phyloP scores from a whole-genome alignment of 2,329 filamentous ascomycete genomes.

The Cyphellophora attinorum region DNA sequence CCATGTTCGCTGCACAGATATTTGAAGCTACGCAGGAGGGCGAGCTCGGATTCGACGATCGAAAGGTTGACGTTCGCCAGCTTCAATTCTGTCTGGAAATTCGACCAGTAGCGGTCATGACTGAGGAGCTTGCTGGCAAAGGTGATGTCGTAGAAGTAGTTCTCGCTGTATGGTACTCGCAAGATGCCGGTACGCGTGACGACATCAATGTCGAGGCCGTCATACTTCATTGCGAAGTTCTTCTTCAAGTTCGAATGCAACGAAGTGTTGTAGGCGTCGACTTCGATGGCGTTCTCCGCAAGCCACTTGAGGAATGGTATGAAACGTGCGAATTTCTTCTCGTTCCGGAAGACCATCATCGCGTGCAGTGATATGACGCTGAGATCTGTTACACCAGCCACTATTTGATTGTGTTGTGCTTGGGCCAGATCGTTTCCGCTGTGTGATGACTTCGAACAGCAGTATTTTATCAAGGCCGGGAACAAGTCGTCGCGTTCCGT shows the following conservation, averaged over 20 bases:
- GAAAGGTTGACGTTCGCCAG: conserved; percentile 86
- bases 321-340: conserved; percentile 58
- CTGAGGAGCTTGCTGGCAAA: conserved; percentile 66
- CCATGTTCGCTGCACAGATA: conserved; percentile 77
- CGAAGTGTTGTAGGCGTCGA: conserved; percentile 78
- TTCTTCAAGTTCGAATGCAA: conserved; percentile 75
- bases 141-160: conserved; percentile 77
- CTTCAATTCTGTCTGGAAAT: conserved; percentile 71
- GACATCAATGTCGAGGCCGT: conserved; percentile 60
- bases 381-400: conserved; percentile 75
- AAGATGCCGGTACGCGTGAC: conserved; percentile 69
- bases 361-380: conserved; percentile 87
- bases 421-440: conserved; percentile 39
- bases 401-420: conserved; percentile 59
- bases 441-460: conserved; percentile 41
- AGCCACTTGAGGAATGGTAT: conserved; percentile 71
- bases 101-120: conserved; percentile 69
- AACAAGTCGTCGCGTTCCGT: conserved; percentile 67
- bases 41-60: conserved; percentile 74
- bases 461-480: conserved; percentile 59
- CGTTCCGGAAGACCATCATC: conserved; percentile 64
- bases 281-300: conserved; percentile 63
- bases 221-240: conserved; percentile 74
- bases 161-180: conserved; percentile 56
- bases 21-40: conserved; percentile 79